A percentile compares a stretch with the other conserved stretches of the same genome.
Evolutionary conservation across 2,329 filamentous ascomycete genomes (phyloP).

Genomic region (Fusarium liriodendri): DNA sequence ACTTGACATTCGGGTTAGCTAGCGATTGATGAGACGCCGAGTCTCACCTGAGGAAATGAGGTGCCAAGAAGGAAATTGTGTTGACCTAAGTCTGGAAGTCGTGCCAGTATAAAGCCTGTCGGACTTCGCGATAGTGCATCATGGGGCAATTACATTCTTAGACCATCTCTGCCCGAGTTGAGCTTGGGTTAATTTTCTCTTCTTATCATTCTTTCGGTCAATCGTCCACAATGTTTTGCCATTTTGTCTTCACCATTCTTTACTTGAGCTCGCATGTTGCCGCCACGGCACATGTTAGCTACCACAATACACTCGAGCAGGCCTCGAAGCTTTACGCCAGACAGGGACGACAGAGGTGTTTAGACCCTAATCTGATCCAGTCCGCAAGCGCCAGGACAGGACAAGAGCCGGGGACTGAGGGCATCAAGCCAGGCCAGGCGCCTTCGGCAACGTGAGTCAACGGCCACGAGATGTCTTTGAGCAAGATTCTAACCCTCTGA

Average conservation of each 20-base stretch:
- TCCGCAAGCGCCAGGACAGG: background rate
- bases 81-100: background rate
- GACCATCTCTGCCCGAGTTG: background rate
- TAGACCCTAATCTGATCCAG: background rate
- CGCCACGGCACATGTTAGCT: background rate
- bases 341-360: background rate
- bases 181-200: background rate
- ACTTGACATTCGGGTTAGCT: background rate
- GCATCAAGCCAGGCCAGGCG: constrained; percentile 55
- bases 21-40: background rate
- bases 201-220: background rate
- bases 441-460: constrained; percentile 60
- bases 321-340: background rate
- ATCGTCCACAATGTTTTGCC: background rate
- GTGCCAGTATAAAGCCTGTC: background rate
- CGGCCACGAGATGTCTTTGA: background rate
- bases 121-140: background rate
- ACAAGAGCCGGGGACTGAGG: constrained; percentile 4
- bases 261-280: background rate
- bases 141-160: background rate
- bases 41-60: background rate
- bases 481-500: background rate
- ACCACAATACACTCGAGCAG: background rate
- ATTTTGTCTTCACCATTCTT: background rate
- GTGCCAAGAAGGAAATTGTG: background rate